A percentile compares a stretch with the other conserved stretches of the same genome.
Conservation (phyloP, 495 filamentous ascomycete genomes). For the Glonium stellatum region DNA sequence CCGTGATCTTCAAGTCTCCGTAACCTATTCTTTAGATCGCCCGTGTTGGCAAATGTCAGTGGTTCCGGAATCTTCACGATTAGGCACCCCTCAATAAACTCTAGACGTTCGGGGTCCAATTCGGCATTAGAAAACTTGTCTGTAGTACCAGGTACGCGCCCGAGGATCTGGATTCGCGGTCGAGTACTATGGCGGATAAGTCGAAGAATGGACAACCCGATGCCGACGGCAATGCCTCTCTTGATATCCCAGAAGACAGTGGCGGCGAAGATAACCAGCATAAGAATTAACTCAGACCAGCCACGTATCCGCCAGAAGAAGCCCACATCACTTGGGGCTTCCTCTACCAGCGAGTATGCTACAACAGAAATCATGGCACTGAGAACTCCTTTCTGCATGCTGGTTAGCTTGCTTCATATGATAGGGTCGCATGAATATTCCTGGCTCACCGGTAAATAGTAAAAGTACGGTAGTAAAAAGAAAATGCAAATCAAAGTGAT, state of each 20-base stretch:
- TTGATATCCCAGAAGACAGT: slow-evolving; percentile 73
- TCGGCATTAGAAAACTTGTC: slow-evolving; percentile 85
- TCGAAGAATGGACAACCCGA: slow-evolving; percentile 79
- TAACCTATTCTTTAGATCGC: slow-evolving; percentile 78
- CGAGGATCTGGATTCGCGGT: slow-evolving; percentile 93
- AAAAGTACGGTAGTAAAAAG: slow-evolving; percentile 82
- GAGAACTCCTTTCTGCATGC: slow-evolving; percentile 77
- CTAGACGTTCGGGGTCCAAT: slow-evolving; percentile 62
- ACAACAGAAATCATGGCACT: slow-evolving; percentile 94
- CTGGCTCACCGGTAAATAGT: slow-evolving; percentile 77
- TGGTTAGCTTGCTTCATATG: not conserved
- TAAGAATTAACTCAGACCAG: slow-evolving; percentile 75
- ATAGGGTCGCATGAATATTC: not conserved
- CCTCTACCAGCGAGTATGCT: slow-evolving; percentile 88
- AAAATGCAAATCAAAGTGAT: slow-evolving; percentile 75
- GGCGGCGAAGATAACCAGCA: slow-evolving; percentile 78
- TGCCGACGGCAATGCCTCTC: slow-evolving; percentile 76
- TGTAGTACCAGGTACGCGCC: slow-evolving; percentile 70
- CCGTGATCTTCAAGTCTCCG: slow-evolving; percentile 83
- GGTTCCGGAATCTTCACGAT: slow-evolving; percentile 98
- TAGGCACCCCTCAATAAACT: slow-evolving; percentile 83
- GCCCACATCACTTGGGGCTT: slow-evolving; percentile 79
- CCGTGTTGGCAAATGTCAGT: slow-evolving; percentile 94
- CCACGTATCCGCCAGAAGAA: slow-evolving; percentile 87
- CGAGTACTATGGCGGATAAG: slow-evolving; percentile 85